Conservation (phyloP, 106 monocot species). For the Platanthera zijinensis region DNA sequence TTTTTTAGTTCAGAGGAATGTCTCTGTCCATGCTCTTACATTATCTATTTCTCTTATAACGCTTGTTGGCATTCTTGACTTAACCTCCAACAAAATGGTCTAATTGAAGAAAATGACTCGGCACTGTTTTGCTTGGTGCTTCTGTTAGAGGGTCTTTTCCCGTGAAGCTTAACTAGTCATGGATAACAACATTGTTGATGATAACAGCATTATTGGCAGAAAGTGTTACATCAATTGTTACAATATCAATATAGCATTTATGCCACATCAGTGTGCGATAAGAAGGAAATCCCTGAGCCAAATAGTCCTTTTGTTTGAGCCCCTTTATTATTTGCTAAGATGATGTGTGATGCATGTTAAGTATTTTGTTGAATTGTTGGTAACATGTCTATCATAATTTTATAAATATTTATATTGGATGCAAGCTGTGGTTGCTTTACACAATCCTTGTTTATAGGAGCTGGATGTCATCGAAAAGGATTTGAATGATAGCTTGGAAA, state of each 20-base stretch:
- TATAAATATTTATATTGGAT: neutral
- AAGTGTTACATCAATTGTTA: neutral
- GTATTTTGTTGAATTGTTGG: neutral
- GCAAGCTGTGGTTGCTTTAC: neutral
- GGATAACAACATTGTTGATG: too few relatives aligned
- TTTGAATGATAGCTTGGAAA: slow-evolving; percentile 42
- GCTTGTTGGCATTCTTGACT: too few relatives aligned
- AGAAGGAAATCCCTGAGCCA: neutral
- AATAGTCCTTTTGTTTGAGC: neutral
- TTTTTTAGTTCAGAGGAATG: too few relatives aligned
- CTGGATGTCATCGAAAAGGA: slow-evolving; percentile 39
- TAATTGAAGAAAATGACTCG: too few relatives aligned
- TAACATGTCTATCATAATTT: neutral
- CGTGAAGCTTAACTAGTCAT: too few relatives aligned
- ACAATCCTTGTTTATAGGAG: slow-evolving; percentile 30
- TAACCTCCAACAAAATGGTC: too few relatives aligned
- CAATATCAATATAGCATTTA: neutral
- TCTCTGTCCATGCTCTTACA: too few relatives aligned
- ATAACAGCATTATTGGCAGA: neutral
- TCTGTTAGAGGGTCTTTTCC: too few relatives aligned
- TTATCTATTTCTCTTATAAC: too few relatives aligned
- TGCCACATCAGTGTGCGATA: neutral
- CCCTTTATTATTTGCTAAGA: neutral
- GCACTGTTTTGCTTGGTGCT: too few relatives aligned
- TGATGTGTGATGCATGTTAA: neutral